Conservation (phyloP, 352 stramenopile genomes). For the Globisporangium okanoganense region DNA sequence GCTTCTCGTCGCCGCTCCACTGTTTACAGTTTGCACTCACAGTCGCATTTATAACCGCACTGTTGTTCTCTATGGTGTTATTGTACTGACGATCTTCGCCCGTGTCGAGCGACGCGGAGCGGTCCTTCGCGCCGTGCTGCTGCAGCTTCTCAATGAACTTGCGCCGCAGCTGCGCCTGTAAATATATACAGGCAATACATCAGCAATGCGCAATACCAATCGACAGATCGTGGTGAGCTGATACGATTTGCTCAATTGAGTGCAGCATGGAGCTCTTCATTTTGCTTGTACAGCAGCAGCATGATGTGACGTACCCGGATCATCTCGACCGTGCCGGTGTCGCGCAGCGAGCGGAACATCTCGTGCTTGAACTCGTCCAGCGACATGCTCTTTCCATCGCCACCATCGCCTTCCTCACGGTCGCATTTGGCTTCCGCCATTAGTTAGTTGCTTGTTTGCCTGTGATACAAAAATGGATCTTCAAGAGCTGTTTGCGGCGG, state of each 20-base stretch:
- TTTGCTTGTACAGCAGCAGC: background rate
- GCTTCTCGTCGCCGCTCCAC: constrained; percentile 37
- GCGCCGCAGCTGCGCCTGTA: constrained; percentile 60
- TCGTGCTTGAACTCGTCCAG: constrained; percentile 62
- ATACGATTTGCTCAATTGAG: no score
- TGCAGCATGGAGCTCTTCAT: background rate
- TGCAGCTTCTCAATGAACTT: constrained; percentile 72
- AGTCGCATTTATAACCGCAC: background rate
- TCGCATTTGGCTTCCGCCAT: constrained; percentile 1
- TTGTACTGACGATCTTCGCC: background rate
- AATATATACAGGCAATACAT: no score
- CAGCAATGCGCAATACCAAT: no score
- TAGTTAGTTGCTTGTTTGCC: no score
- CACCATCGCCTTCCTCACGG: background rate
- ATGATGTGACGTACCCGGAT: constrained; percentile 35
- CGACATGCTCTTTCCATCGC: constrained; percentile 30
- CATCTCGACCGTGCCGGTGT: constrained; percentile 55
- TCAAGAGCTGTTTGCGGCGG: background rate
- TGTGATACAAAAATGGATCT: background rate
- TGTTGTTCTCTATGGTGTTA: background rate
- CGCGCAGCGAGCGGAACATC: constrained; percentile 69
- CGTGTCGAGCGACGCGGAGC: background rate
- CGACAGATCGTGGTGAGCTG: no score
- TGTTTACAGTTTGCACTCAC: background rate
- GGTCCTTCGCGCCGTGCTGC: constrained; percentile 22